A percentile compares a stretch with the other conserved stretches of the same genome.
phyloP scores from a whole-genome alignment of 805 yeast species.

The Zygosaccharomyces bisporus region DNA sequence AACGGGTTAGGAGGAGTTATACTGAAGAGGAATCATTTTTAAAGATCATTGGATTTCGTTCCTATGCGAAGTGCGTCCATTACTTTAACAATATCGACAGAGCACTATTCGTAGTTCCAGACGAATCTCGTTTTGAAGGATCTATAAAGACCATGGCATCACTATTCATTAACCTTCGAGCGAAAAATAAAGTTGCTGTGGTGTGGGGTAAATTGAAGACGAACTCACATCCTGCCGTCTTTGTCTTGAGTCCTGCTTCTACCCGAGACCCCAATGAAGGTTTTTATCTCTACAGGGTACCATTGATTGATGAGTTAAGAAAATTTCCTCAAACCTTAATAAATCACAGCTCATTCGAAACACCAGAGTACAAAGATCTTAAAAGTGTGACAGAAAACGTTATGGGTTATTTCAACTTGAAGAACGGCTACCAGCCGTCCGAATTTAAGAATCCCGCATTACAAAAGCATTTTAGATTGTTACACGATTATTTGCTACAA shows the following conservation, averaged over 20 bases:
- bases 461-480: slow-evolving; percentile 59
- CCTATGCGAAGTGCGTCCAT: slow-evolving; percentile 40
- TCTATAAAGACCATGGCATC: slow-evolving; percentile 66
- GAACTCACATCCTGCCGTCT: slow-evolving; percentile 53
- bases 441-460: slow-evolving; percentile 63
- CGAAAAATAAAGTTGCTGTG: slow-evolving; percentile 54
- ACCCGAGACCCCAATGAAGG: slow-evolving; percentile 51
- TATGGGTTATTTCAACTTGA: slow-evolving; percentile 42
- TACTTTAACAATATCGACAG: slow-evolving; percentile 51
- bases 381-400: slow-evolving; percentile 29
- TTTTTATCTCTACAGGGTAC: slow-evolving; percentile 61
- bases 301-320: slow-evolving; percentile 74
- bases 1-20: slow-evolving; percentile 35
- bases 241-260: slow-evolving; percentile 56
- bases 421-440: slow-evolving; percentile 51
- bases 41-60: slow-evolving; percentile 65
- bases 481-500: slow-evolving; percentile 66
- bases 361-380: slow-evolving; percentile 26
- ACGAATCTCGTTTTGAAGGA: slow-evolving; percentile 54
- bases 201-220: slow-evolving; percentile 65
- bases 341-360: slow-evolving; percentile 6
- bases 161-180: slow-evolving; percentile 56
- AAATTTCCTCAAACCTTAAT: slow-evolving; percentile 47
- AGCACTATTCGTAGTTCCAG: slow-evolving; percentile 65
- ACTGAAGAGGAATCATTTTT: slow-evolving; percentile 46